Base-by-base conservation (phyloP, 2,329 filamentous ascomycete species). In the Penicillium sp. region DNA sequence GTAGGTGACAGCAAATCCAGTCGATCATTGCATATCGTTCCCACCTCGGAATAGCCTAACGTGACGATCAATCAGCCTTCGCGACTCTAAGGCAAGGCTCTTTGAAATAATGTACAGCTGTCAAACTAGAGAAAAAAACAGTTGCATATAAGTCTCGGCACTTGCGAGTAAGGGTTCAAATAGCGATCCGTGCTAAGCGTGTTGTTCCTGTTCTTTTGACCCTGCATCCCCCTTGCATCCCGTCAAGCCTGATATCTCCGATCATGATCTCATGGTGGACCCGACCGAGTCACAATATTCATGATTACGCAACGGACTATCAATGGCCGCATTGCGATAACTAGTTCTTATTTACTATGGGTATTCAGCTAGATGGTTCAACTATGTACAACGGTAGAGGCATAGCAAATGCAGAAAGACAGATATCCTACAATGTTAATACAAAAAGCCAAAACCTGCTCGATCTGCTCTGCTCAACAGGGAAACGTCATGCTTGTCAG, bases 401-500 rank as follows among this genome's bases (percentile, higher is more conserved):
- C 8, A 31, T 21, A 29, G 21, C 6, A 23, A 37, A 46, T 27
- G 4, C n/a, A 42, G 16, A 27, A 34, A 31, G 18, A 23, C 3
- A n/a, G 29, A 13, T 51, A 46, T 37, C 25, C 40, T 51, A 46
- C 40, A 53, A 8, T 35, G 2, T 41, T 18, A 12, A n/a, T 21
- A 27, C n/a, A 27, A 27, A 42, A 16, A 6, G 16, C 10, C 10
- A n/a, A 44, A 21, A 1, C 18, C 15, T n/a, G n/a, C 6, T 12
- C 6, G 3, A 34, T 15, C 15, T 4, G 9, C 9, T 5, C 29
- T 7, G 3, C 6, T 50, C 41, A 66, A 32, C 58, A 58, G 54
- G 59, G 61, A 21, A 70, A 60, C 1, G 63, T 62, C 51, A 70
- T 63, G 2, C 64, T 67, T 15, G 68, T 65, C 38, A 72, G 45